Base-by-base conservation (phyloP, 1,284 basidiomycete species). In the Peniophora sp. region DNA sequence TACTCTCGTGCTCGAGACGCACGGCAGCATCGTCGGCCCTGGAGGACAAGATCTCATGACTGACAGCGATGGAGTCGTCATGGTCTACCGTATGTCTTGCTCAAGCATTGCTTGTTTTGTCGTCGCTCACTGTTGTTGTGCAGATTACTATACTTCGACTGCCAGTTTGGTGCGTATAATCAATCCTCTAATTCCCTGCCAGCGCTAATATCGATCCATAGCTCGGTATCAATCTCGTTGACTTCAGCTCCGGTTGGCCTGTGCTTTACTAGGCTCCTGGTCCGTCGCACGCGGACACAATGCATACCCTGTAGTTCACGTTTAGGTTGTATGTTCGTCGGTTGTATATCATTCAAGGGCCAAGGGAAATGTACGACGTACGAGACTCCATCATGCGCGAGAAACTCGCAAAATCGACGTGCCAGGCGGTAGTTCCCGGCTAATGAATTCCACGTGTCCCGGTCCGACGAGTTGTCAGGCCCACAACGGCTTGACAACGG, bases 121-220 rank as follows among this genome's bases (percentile, higher is more conserved):
- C 27, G 19, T 19, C 22, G 47, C 22, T 48, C 51, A 44, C 35
- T 19, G 10, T 19, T 17, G 11, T 10, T 19, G 24, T 49, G 24
- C 48, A 78, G 77, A 81, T 56, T 78, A 78, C 52, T 79, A 79
- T 60, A 75, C 71, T 3, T 59, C 71, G 5, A 59, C 65, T 5
- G 59, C 54, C 10, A 58, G 48, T 53, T 61, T 50, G 56, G 60
- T 52, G 34, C 14, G 12, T 44, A 16, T 44, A 14, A 10, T 19
- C 19, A 10, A 10, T 19, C 10, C 41, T 10, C 14, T 16, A 19
- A 20, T 14, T 10, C 19, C 10, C 12, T 10, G 19, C 19, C 20
- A 16, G 41, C 10, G 12, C 10, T 44, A 12, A 20, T 10, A 20
- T 20, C 14, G 41, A n/a, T 20, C 20, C 20, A 10, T 20, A 44